Percentiles rank a stretch among this genome's conserved stretches.
phyloP scores from a whole-genome alignment of 2,329 filamentous ascomycete genomes.

The Emergomyces orientalis region DNA sequence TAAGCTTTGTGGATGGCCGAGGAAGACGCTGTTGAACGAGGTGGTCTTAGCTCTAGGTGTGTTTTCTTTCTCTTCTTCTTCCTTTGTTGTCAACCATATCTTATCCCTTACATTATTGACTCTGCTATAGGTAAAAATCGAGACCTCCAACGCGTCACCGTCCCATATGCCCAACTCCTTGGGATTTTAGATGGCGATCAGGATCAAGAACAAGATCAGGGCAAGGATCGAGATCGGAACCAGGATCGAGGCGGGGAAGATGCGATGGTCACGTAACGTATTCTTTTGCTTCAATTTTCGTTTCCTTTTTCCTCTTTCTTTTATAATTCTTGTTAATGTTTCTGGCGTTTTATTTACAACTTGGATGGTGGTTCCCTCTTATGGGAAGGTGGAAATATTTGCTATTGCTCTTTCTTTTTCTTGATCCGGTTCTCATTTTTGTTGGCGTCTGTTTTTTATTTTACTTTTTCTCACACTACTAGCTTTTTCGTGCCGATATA shows the following conservation, averaged over 20 bases:
- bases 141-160: slow-evolving; percentile 86
- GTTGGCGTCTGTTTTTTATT: not conserved
- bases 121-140: slow-evolving; percentile 69
- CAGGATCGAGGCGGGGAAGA: slow-evolving; percentile 16
- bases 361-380: not conserved
- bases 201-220: slow-evolving; percentile 10
- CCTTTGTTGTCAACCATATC: slow-evolving; percentile 8
- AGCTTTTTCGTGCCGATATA: too few relatives aligned
- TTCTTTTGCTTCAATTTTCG: not conserved
- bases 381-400: not conserved
- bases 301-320: slow-evolving; percentile 4
- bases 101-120: slow-evolving; percentile 27
- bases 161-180: slow-evolving; percentile 82
- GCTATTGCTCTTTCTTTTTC: not conserved
- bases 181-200: slow-evolving; percentile 41
- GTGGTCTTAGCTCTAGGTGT: slow-evolving; percentile 87
- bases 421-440: not conserved
- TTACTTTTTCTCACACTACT: not conserved
- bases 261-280: slow-evolving; percentile 12
- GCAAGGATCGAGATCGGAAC: slow-evolving; percentile 15
- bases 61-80: slow-evolving; percentile 26
- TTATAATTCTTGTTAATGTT: not conserved
- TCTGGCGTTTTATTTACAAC: not conserved
- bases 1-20: slow-evolving; percentile 81
- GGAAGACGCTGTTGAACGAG: slow-evolving; percentile 76